Evolutionary conservation across 108 stramenopile species (phyloP), one percentile per base, ranked within the genome.

Genomic region (Pseudonitzschia multistriata): DNA sequence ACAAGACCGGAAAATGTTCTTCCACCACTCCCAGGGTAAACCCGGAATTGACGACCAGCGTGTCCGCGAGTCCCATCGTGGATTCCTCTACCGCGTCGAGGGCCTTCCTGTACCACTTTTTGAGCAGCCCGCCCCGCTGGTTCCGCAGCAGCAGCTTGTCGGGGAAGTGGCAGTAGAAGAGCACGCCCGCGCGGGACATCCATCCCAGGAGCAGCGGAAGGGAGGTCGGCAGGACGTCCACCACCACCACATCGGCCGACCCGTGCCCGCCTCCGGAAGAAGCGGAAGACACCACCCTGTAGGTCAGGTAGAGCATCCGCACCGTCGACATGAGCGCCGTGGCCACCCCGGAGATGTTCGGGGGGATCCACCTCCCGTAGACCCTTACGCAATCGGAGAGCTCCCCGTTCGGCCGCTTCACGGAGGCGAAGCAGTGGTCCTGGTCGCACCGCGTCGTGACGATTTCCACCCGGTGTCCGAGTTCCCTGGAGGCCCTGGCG

Each of bases 91-190:
- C 25, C 0, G 53, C 29, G 72, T 86, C 87, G 76, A 91, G 54
- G 13, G 78, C 24, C 36, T 61, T 50, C 66, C 94, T 78, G 67
- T 93, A 95, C 28, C 54, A 66, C 45, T 53, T 33, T 74, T 86
- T 83, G 29, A 81, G 36, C 0, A 42, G 25, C n/a, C 79, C 71
- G 27, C 79, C 61, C 27, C 42, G 33, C 33, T 59, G 33, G 48
- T 39, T 81, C 77, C 79, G 71, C 57, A 91, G 87, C 45, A 99
- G 81, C 28, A 98, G 82, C 74, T 97, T 94, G 72, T 99, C 99
- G 0, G 99, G 99, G 74, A 98, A 99, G 80, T 99, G 99, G 79
- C 99, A 99, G 75, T 99, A 99, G 75, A 96, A 99, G 24, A 98
- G 65, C 3, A 96, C 88, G 0, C 85, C 78, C 11, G 83, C 78